These are phyloP conservation scores for Suhomyces faveliae DNA, from an alignment of 805 yeast genomes.

Conservation along the genomic window DNA sequence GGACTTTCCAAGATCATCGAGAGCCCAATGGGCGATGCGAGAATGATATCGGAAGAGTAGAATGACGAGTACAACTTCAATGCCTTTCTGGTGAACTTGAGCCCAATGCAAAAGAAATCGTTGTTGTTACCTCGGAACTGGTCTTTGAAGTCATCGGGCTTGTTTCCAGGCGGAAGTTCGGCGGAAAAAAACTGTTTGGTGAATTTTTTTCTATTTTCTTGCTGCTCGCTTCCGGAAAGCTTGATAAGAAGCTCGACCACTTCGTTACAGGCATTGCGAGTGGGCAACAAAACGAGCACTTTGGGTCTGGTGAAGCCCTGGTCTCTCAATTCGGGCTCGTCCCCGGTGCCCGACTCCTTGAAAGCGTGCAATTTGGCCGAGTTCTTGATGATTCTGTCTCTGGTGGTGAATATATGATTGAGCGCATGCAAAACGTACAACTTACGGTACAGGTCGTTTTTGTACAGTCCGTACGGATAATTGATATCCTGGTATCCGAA, in stretches of 20 bases:
- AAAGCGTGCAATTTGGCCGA: constrained; percentile 53
- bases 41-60: constrained; percentile 77
- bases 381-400: constrained; percentile 81
- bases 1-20: constrained; percentile 67
- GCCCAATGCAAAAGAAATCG: constrained; percentile 89
- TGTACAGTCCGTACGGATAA: constrained; percentile 52
- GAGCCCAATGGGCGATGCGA: constrained; percentile 91
- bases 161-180: constrained; percentile 48
- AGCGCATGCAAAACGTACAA: constrained; percentile 68
- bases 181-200: constrained; percentile 62
- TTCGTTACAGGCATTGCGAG: constrained; percentile 73
- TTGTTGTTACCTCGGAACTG: constrained; percentile 85
- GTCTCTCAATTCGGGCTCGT: constrained; percentile 70
- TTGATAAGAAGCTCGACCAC: constrained; percentile 61
- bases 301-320: constrained; percentile 97
- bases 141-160: constrained; percentile 81
- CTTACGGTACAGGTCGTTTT: constrained; percentile 56
- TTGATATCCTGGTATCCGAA: constrained; percentile 71
- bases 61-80: constrained; percentile 81
- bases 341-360: constrained; percentile 31
- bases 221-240: constrained; percentile 66
- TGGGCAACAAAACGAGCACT: constrained; percentile 77
- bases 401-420: constrained; percentile 82
- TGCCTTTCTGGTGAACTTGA: constrained; percentile 85
- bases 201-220: constrained; percentile 79